phyloP scores from a whole-genome alignment of 345 rosid genomes.

The Carallia brachiata region DNA sequence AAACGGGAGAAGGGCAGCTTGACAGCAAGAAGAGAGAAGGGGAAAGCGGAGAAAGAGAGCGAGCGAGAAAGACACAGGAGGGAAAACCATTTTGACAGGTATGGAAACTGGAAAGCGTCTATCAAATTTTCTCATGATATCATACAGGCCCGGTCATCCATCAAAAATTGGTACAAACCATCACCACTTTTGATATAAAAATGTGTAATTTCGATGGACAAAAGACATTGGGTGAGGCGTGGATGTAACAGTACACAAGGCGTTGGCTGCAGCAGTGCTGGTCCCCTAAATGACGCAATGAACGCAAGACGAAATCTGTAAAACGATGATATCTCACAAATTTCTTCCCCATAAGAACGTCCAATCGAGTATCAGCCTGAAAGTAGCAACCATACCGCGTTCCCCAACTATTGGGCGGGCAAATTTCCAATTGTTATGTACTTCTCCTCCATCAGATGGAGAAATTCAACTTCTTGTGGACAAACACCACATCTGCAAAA shows the following conservation, averaged over 20 bases:
- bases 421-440: not conserved
- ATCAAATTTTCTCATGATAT: too few relatives aligned
- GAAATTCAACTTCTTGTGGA: not conserved
- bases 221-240: not conserved
- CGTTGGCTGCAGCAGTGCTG: not conserved
- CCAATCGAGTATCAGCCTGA: not conserved
- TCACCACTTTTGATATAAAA: not conserved
- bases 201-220: too few relatives aligned
- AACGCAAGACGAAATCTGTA: not conserved
- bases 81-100: too few relatives aligned
- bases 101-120: too few relatives aligned
- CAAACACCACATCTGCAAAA: not conserved
- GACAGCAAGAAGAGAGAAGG: too few relatives aligned
- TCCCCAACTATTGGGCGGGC: not conserved
- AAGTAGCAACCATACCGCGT: slow-evolving; percentile 5
- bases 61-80: too few relatives aligned
- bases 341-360: not conserved
- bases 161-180: too few relatives aligned
- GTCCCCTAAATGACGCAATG: slow-evolving; percentile 2
- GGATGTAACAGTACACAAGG: slow-evolving; percentile 7
- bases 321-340: not conserved
- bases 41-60: too few relatives aligned
- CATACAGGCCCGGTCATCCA: too few relatives aligned
- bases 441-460: not conserved
- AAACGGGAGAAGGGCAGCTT: too few relatives aligned